Base-by-base conservation (phyloP, 2,329 filamentous ascomycete genomes). In the Juglanconis sp. region DNA sequence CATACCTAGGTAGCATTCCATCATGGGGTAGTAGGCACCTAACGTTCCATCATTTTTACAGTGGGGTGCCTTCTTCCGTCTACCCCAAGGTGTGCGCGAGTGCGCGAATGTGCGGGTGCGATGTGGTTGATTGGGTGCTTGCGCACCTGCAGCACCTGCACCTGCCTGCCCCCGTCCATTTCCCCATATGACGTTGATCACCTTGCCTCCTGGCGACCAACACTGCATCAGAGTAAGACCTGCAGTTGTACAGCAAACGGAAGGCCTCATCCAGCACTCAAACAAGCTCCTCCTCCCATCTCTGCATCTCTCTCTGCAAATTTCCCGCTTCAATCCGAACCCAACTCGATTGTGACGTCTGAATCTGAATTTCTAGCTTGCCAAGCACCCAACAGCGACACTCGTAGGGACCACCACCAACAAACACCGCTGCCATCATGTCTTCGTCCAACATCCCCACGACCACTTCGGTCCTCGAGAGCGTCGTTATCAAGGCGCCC, bases 401-500 rank as follows among this genome's bases (percentile, higher is more conserved):
- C 31, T 34, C 35, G n/a, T 44, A 24, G 24, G 24, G 24, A 40
- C 24, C 32, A 47, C 5, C 10, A 15, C 10, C 42, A 54, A 13
- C 32, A 13, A 8, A 15, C 38, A 7, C 15, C 8, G 1, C 15
- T 32, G 13, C 9, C 35, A 56, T 46, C n/a, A 51, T 54, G 52
- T 67, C 55, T 42, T 50, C 68, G 38, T 61, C 67, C 56, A 50
- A 53, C 38, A 88, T 89, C 70, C 87, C 87, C 63, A 89, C 87
- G 47, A 85, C 85, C 62, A 88, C 85, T 68, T 87, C 83, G 32
- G 85, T 89, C 68, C 77, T 80, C 67, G 87, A 89, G 77, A 86
- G 82, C 59, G 81, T 84, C 70, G 86, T 91, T 73, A 89, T 91
- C 75, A 80, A 84, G 67, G 87, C 87, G 42, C 83, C 84, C 38